Conservation (phyloP, 1,284 basidiomycete species). For the Marasmius sp. region DNA sequence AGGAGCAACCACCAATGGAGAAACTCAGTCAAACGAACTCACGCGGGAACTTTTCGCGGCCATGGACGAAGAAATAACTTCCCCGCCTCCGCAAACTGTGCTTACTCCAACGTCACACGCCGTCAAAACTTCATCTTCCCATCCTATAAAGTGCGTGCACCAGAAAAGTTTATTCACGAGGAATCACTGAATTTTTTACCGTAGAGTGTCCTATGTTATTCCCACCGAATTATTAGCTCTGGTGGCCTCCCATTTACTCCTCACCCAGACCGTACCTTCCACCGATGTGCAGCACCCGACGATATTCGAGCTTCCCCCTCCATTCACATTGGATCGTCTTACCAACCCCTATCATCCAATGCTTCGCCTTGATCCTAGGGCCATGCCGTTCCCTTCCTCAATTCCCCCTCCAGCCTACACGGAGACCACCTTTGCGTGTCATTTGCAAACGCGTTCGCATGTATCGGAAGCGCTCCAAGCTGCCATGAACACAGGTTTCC, state of each 20-base stretch:
- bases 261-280: constrained; percentile 24
- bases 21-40: constrained; percentile 28
- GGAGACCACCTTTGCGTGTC: constrained; percentile 22
- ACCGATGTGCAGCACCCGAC: constrained; percentile 31
- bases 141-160: constrained; percentile 76
- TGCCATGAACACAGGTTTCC: constrained; percentile 41
- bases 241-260: constrained; percentile 53
- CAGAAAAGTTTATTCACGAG: constrained; percentile 3
- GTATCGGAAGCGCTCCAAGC: constrained; percentile 44
- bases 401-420: constrained; percentile 16
- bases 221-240: constrained; percentile 58
- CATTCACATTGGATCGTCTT: constrained; percentile 44
- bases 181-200: constrained; percentile 14
- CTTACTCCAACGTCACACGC: constrained; percentile 14
- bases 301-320: constrained; percentile 44
- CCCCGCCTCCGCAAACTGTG: constrained; percentile 9
- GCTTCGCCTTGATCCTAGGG: background rate
- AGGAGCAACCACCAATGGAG: constrained; percentile 21
- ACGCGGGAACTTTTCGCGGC: constrained; percentile 53
- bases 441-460: constrained; percentile 29
- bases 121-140: constrained; percentile 77
- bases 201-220: constrained; percentile 66
- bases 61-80: constrained; percentile 39
- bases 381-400: constrained; percentile 12
- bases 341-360: constrained; percentile 10